These are phyloP conservation scores for Thuja plicata DNA, from an alignment of 83 land plant genomes.

Conservation along the genomic window DNA sequence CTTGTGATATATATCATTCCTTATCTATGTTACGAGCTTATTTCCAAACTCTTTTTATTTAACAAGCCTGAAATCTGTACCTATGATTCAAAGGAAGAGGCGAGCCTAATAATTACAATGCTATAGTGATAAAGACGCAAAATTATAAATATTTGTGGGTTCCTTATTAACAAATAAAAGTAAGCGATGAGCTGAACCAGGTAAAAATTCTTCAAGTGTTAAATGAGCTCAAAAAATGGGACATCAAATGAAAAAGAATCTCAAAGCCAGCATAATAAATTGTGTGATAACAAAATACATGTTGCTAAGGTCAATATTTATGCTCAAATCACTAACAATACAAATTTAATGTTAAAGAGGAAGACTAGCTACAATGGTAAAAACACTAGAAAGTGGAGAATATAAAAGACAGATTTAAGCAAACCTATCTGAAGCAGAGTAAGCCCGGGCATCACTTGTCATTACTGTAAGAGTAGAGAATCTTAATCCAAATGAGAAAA, in stretches of 20 bases:
- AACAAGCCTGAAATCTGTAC: not conserved
- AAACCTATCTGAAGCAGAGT: not conserved
- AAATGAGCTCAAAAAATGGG: not conserved
- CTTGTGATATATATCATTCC: not conserved
- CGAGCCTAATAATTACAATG: not conserved
- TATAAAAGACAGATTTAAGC: not conserved
- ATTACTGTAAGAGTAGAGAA: constrained; percentile 46
- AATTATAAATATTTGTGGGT: not conserved
- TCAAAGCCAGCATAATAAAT: not conserved
- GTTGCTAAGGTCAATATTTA: not conserved
- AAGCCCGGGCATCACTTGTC: constrained; percentile 14
- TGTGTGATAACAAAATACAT: not conserved
- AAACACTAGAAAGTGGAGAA: not conserved
- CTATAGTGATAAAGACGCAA: not conserved
- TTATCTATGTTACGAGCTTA: not conserved
- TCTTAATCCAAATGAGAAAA: constrained; percentile 35
- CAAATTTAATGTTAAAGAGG: not conserved
- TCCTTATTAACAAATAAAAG: not conserved
- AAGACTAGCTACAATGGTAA: not conserved
- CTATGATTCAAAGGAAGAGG: not conserved
- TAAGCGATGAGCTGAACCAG: not conserved
- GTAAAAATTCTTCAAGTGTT: not conserved
- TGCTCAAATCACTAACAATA: not conserved
- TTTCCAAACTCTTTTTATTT: not conserved
- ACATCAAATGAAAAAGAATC: not conserved